Percentiles rank a stretch among this genome's conserved stretches.
phyloP scores from a whole-genome alignment of 2,329 filamentous ascomycete genomes.

The Neonectria neomacrospora region DNA sequence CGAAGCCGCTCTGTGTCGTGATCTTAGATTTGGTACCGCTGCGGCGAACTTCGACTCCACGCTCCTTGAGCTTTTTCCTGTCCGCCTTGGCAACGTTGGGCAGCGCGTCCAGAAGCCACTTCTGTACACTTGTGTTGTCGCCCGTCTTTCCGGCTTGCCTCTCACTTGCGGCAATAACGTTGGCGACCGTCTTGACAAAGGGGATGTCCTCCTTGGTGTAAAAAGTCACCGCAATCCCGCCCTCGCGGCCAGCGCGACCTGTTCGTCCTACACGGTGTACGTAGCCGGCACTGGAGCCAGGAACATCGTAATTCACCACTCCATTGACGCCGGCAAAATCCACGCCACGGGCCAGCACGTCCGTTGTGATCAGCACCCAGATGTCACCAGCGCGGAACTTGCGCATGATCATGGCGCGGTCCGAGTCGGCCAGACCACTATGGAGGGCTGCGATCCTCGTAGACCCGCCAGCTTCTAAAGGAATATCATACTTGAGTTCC shows the following conservation, averaged over 20 bases:
- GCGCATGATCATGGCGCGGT: slow-evolving; percentile 84
- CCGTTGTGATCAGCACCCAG: slow-evolving; percentile 96
- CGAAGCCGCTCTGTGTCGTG: slow-evolving; percentile 83
- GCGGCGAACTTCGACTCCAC: slow-evolving; percentile 79
- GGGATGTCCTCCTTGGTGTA: slow-evolving; percentile 96
- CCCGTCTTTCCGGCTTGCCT: slow-evolving; percentile 69
- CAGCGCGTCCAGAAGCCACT: slow-evolving; percentile 89
- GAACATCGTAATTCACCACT: slow-evolving; percentile 97
- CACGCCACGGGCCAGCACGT: slow-evolving; percentile 89
- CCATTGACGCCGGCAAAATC: slow-evolving; percentile 96
- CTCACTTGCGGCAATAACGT: slow-evolving; percentile 88
- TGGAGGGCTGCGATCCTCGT: slow-evolving; percentile 90
- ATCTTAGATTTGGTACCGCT: slow-evolving; percentile 69
- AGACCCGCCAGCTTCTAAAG: slow-evolving; percentile 84
- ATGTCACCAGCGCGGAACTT: slow-evolving; percentile 91
- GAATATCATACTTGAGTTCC: slow-evolving; percentile 95
- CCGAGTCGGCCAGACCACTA: slow-evolving; percentile 81
- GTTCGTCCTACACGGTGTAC: slow-evolving; percentile 94
- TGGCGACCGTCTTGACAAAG: slow-evolving; percentile 88
- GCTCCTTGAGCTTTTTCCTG: slow-evolving; percentile 82
- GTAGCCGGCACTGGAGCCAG: slow-evolving; percentile 88
- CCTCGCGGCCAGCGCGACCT: slow-evolving; percentile 85
- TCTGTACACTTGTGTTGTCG: slow-evolving; percentile 71
- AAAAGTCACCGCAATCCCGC: slow-evolving; percentile 90
- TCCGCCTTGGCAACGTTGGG: slow-evolving; percentile 86